Conservation (phyloP, 2,329 filamentous ascomycete genomes). For the Furcasterigmium furcatum region DNA sequence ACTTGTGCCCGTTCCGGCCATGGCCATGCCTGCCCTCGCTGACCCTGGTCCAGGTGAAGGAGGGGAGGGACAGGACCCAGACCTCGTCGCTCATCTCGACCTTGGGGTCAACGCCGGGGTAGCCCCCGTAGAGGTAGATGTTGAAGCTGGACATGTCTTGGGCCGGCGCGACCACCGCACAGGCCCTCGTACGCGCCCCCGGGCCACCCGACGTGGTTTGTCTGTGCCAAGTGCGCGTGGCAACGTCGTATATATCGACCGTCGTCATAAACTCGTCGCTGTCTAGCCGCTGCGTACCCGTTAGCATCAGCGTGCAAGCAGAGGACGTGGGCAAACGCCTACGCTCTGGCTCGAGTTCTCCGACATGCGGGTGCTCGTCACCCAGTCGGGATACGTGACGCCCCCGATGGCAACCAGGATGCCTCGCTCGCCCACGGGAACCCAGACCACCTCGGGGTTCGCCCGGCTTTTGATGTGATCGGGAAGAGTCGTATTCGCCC, state of each 20-base stretch:
- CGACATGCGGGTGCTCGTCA: slow-evolving; percentile 19
- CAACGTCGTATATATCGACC: slow-evolving; percentile 77
- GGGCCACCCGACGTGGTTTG: slow-evolving; percentile 62
- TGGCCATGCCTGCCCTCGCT: slow-evolving; percentile 32
- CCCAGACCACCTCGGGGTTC: slow-evolving; percentile 66
- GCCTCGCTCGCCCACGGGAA: slow-evolving; percentile 74
- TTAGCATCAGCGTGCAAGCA: slow-evolving; percentile 15
- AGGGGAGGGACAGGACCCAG: slow-evolving; percentile 77
- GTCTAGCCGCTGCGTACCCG: slow-evolving; percentile 44
- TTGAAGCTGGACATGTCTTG: slow-evolving; percentile 73
- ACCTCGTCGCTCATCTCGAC: slow-evolving; percentile 59
- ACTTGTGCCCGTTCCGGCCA: slow-evolving; percentile 70
- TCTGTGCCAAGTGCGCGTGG: slow-evolving; percentile 61
- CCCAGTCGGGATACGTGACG: slow-evolving; percentile 58
- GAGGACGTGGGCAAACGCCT: slow-evolving; percentile 13
- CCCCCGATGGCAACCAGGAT: slow-evolving; percentile 77
- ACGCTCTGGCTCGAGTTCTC: slow-evolving; percentile 34
- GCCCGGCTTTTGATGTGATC: slow-evolving; percentile 49
- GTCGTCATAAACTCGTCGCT: slow-evolving; percentile 69
- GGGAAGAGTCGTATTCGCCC: slow-evolving; percentile 55
- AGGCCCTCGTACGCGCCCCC: slow-evolving; percentile 61
- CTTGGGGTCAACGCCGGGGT: slow-evolving; percentile 44
- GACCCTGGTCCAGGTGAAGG: slow-evolving; percentile 72
- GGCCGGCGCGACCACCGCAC: slow-evolving; percentile 70
- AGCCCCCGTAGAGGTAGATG: slow-evolving; percentile 83